Conservation (phyloP, 1,284 basidiomycete species). For the Sphaerobolus stellatus region DNA sequence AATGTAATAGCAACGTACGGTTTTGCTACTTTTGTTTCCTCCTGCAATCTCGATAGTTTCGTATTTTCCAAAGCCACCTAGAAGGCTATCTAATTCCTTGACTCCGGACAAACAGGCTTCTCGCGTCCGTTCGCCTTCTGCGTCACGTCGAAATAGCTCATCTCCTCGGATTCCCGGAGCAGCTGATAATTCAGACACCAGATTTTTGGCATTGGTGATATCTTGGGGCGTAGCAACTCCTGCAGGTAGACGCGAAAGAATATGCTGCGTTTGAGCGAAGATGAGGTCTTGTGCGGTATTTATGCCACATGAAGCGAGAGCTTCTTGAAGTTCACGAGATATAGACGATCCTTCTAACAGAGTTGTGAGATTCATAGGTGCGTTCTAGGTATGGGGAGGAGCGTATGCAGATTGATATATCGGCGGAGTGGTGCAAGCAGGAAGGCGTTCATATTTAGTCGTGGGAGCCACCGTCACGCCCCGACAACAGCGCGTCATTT, state of each 20-base stretch:
- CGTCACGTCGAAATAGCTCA: constrained; percentile 33
- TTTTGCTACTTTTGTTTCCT: constrained; percentile 59
- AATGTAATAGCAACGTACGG: constrained; percentile 51
- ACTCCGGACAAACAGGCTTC: constrained; percentile 39
- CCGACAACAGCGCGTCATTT: too few relatives aligned
- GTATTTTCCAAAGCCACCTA: constrained; percentile 47
- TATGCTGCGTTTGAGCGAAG: constrained; percentile 45
- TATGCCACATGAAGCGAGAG: constrained; percentile 44
- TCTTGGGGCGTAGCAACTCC: constrained; percentile 48
- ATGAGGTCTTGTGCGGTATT: constrained; percentile 59
- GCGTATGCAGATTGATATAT: constrained; percentile 30
- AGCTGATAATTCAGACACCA: constrained; percentile 42
- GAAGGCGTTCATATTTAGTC: too few relatives aligned
- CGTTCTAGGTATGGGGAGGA: too few relatives aligned
- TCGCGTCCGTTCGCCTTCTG: constrained; percentile 26
- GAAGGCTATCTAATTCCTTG: constrained; percentile 47
- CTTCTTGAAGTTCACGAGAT: constrained; percentile 31
- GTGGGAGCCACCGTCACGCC: too few relatives aligned
- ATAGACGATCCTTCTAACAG: too few relatives aligned
- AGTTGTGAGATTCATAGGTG: too few relatives aligned
- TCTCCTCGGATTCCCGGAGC: constrained; percentile 42
- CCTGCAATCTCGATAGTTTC: constrained; percentile 67
- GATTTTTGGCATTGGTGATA: constrained; percentile 39
- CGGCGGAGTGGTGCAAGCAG: constrained; percentile 3
- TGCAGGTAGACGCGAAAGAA: constrained; percentile 50